Base-by-base conservation (phyloP, 2,329 filamentous ascomycete species). In the Colletotrichum sp. region DNA sequence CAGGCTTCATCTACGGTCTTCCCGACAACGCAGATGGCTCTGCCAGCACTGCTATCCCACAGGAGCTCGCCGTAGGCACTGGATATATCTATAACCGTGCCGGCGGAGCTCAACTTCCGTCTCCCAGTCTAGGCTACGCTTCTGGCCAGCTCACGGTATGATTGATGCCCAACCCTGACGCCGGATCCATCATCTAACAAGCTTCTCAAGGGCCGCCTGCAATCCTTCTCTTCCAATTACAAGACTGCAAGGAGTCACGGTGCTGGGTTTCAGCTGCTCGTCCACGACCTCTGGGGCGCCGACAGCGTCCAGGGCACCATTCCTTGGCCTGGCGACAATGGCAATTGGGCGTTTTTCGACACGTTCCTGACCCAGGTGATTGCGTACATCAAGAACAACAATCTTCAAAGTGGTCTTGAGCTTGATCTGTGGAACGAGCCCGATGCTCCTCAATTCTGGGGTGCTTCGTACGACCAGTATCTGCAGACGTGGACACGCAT, bases 371-470 rank as follows among this genome's bases (percentile, higher is more conserved):
- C 44, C 12, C 44, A 52, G 12, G 44, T 52, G 0, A 52, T 52
- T 52, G 44, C 44, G 0, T 13, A 7, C n/a, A 52, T 52, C 44
- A 52, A 52, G n/a, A 52, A 6, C 10, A 52, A 21, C 44, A 52
- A 21, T 28, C 59, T 72, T 12, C 39, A 30, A 30, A 57, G 44
- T 15, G 75, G 66, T 4, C 67, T 77, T 7, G 69, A 59, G 16
- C 71, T 77, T 30, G 75, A 77, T 52, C 71, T 77, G 16, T 77
- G 75, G 75, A 77, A 77, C 24, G 75, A 77, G 55, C 75, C 75
- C 21, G 71, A 77, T 52, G 63, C 67, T 10, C 34, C 34, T 16
- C 39, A 21, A 15, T 77, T 77, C 39, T 77, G 75, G 75, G 68
- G 69, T 16, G 32, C 65, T 18, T 64, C 67, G 24, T 59, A 69